Evolutionary conservation across 306 rosid species (phyloP).

Genomic region (Casuarina equisetifolia): DNA sequence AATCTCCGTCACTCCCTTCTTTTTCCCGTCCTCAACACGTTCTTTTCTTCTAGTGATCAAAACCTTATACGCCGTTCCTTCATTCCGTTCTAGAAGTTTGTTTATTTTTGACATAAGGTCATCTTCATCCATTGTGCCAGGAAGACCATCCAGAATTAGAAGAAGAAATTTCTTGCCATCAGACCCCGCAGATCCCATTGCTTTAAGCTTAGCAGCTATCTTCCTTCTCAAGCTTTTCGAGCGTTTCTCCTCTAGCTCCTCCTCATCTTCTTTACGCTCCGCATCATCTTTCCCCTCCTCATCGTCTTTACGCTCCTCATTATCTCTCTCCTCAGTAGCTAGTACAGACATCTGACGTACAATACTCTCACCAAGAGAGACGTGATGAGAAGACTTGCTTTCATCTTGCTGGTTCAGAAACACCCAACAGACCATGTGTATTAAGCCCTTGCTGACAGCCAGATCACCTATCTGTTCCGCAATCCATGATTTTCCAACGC

Average conservation of each 20-base stretch:
- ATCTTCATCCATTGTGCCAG: neutral
- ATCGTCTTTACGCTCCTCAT: too few relatives aligned
- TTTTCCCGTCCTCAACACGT: neutral
- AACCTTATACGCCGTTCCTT: neutral
- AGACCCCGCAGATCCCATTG: neutral
- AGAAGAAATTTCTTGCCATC: neutral
- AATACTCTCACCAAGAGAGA: slow-evolving; percentile 6
- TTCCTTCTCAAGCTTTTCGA: too few relatives aligned
- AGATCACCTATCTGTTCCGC: slow-evolving; percentile 17
- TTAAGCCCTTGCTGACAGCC: neutral
- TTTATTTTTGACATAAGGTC: neutral
- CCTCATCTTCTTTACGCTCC: too few relatives aligned
- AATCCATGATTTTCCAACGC: slow-evolving; percentile 30
- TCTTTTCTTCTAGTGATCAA: slow-evolving; percentile 14
- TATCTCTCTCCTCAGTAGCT: slow-evolving; percentile 15
- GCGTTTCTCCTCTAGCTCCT: too few relatives aligned
- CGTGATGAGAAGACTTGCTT: slow-evolving; percentile 1
- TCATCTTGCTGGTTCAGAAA: slow-evolving; percentile 13
- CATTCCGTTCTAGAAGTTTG: too few relatives aligned
- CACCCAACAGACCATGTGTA: slow-evolving; percentile 21
- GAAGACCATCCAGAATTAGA: slow-evolving; percentile 31
- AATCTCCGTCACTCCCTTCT: neutral
- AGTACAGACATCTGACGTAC: slow-evolving; percentile 16
- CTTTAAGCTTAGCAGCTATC: neutral
- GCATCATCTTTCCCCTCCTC: too few relatives aligned